Evolutionary conservation across 108 stramenopile species (phyloP).

Genomic region (Fistulifera solaris): DNA sequence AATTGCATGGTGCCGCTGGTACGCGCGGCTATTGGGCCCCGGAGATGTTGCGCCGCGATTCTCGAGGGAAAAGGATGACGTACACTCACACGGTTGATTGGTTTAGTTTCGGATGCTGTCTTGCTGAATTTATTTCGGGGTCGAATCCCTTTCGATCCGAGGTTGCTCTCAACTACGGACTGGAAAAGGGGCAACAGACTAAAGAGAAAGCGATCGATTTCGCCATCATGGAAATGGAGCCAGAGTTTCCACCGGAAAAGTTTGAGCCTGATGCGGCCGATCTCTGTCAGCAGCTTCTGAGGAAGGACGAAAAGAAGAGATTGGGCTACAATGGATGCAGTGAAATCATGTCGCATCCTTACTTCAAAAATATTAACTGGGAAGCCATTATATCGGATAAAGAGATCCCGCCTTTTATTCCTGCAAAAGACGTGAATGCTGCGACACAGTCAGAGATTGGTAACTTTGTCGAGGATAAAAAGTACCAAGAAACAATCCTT

Average conservation of each 20-base stretch:
- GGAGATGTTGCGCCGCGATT: constrained; percentile 87
- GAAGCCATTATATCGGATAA: constrained; percentile 68
- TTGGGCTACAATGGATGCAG: constrained; percentile 75
- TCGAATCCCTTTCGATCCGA: constrained; percentile 89
- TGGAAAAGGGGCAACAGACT: constrained; percentile 56
- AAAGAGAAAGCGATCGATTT: constrained; percentile 85
- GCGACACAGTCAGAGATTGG: constrained; percentile 84
- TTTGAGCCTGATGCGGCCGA: constrained; percentile 72
- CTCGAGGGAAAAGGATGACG: constrained; percentile 66
- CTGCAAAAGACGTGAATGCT: constrained; percentile 90
- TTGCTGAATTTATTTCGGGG: constrained; percentile 91
- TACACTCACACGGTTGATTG: constrained; percentile 89
- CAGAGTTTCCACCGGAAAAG: constrained; percentile 48
- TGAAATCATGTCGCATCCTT: constrained; percentile 92
- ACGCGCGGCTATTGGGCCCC: constrained; percentile 94
- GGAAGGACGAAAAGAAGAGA: constrained; percentile 70
- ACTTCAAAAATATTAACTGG: constrained; percentile 78
- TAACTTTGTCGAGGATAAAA: constrained; percentile 69
- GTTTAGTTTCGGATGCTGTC: constrained; percentile 91
- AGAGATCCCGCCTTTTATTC: constrained; percentile 72
- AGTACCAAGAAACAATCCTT: constrained; percentile 53
- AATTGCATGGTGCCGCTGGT: constrained; percentile 76
- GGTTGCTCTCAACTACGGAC: constrained; percentile 75
- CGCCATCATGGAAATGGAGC: constrained; percentile 85
- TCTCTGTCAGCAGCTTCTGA: constrained; percentile 66